Conservation (phyloP, 768 basidiomycete species). For the Tulasnella sp. region DNA sequence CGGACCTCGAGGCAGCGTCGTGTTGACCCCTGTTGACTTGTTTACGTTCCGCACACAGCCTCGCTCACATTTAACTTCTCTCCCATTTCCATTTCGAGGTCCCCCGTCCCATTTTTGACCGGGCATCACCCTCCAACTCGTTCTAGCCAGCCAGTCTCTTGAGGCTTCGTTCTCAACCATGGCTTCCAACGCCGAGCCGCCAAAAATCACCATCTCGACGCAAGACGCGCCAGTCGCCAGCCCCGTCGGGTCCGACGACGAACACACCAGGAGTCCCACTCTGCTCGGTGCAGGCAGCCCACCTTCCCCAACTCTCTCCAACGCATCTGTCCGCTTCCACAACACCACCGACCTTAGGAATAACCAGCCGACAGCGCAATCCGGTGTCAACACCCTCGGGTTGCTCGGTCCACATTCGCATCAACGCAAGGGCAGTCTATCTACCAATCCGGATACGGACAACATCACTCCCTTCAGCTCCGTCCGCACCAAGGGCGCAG, state of each 20-base stretch:
- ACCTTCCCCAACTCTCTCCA: conserved; percentile 74
- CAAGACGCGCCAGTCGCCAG: conserved; percentile 9
- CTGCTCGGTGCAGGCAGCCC: conserved; percentile 41
- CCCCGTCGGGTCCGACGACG: background rate
- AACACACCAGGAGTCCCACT: background rate
- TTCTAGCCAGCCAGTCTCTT: background rate
- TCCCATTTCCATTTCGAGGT: background rate
- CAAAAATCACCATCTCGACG: conserved; percentile 13
- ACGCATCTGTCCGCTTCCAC: conserved; percentile 33
- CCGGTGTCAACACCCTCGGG: conserved; percentile 25
- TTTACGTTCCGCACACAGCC: background rate
- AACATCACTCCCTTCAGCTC: conserved; percentile 40
- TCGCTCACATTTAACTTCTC: background rate
- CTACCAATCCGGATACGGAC: conserved; percentile 48
- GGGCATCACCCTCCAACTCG: background rate
- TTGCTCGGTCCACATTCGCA: conserved; percentile 29
- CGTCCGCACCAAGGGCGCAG: conserved; percentile 12
- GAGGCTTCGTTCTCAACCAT: background rate
- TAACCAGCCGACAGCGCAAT: conserved; percentile 41
- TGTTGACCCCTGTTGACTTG: conserved; percentile 8
- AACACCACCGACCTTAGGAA: conserved; percentile 32
- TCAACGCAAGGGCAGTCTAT: conserved; percentile 22
- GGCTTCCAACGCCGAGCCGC: conserved; percentile 5
- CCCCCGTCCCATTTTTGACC: background rate
- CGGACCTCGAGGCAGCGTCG: conserved; percentile 2